These are phyloP conservation scores for Candida parachauliodes DNA, from an alignment of 805 yeast species.

Conservation along the genomic window DNA sequence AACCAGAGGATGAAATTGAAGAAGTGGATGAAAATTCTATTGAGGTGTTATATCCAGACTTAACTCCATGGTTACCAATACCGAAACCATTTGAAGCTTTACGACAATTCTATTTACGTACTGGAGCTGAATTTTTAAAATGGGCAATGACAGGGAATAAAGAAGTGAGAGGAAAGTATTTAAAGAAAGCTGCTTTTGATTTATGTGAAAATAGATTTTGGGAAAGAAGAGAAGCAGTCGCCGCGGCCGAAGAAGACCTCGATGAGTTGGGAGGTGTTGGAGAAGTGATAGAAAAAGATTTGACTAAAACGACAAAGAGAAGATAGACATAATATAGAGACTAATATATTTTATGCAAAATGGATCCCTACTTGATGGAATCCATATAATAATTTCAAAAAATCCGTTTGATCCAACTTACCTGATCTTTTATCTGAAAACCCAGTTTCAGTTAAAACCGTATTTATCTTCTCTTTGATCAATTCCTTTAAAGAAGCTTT, in stretches of 20 bases:
- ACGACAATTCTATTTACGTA: constrained; percentile 79
- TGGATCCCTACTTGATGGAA: constrained; percentile 97
- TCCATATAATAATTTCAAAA: constrained; percentile 78
- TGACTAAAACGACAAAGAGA: constrained; percentile 48
- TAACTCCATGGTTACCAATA: constrained; percentile 95
- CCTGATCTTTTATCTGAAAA: constrained; percentile 85
- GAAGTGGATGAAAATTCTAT: constrained; percentile 63
- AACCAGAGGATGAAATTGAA: constrained; percentile 65
- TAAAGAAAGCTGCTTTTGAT: constrained; percentile 86
- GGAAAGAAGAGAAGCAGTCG: constrained; percentile 94
- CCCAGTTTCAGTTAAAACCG: constrained; percentile 76
- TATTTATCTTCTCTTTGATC: constrained; percentile 67
- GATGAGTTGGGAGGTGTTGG: constrained; percentile 92
- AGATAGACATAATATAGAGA: constrained; percentile 32
- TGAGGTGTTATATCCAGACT: constrained; percentile 77
- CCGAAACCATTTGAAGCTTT: constrained; percentile 90
- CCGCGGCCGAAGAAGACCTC: constrained; percentile 80
- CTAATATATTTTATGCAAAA: constrained; percentile 58
- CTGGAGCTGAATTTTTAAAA: constrained; percentile 82
- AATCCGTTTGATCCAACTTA: constrained; percentile 93
- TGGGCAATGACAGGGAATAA: constrained; percentile 90
- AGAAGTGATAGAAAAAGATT: constrained; percentile 76
- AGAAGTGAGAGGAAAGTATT: constrained; percentile 83
- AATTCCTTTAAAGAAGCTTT: constrained; percentile 38
- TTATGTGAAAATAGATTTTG: constrained; percentile 95